phyloP scores from a whole-genome alignment of 164 flowering plant genomes.

The Sextonia rubra region DNA sequence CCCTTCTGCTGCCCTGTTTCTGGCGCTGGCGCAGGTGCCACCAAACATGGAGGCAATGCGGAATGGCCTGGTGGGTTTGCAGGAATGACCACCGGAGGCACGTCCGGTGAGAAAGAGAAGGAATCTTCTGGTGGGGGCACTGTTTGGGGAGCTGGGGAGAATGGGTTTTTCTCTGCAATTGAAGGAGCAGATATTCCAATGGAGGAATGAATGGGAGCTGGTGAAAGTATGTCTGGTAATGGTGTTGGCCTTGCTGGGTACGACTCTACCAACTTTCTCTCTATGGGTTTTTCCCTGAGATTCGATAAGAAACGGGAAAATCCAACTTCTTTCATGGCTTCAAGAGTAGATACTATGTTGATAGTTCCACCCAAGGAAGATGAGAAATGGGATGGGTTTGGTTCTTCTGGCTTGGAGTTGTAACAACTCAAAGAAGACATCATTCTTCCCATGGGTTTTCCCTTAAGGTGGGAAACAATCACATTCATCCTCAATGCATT shows the following conservation, averaged over 20 bases:
- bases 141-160: conserved; percentile 32
- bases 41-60: conserved; percentile 44
- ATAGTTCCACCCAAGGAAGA: conserved; percentile 18
- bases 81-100: conserved; percentile 15
- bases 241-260: conserved; percentile 70
- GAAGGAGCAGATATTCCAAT: conserved; percentile 44
- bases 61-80: conserved; percentile 31
- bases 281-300: conserved; percentile 23
- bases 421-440: conserved; percentile 41
- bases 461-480: conserved; percentile 10
- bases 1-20: conserved; percentile 19
- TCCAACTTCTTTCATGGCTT: conserved; percentile 39
- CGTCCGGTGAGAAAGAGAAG: conserved; percentile 19
- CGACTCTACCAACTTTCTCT: conserved; percentile 41
- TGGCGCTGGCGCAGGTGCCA: conserved; percentile 28
- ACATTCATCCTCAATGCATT: not conserved
- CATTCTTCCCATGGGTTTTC: conserved; percentile 41
- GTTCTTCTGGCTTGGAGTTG: conserved; percentile 52
- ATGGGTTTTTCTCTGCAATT: conserved; percentile 33
- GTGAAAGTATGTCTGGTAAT: conserved; percentile 31
- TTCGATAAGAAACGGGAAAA: conserved; percentile 17
- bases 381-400: conserved; percentile 40
- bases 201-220: conserved; percentile 38
- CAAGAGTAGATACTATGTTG: conserved; percentile 29
- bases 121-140: conserved; percentile 10